Percentiles rank a stretch among this genome's conserved stretches.
phyloP scores from a whole-genome alignment of 345 rosid genomes.

The Populus euphratica region DNA sequence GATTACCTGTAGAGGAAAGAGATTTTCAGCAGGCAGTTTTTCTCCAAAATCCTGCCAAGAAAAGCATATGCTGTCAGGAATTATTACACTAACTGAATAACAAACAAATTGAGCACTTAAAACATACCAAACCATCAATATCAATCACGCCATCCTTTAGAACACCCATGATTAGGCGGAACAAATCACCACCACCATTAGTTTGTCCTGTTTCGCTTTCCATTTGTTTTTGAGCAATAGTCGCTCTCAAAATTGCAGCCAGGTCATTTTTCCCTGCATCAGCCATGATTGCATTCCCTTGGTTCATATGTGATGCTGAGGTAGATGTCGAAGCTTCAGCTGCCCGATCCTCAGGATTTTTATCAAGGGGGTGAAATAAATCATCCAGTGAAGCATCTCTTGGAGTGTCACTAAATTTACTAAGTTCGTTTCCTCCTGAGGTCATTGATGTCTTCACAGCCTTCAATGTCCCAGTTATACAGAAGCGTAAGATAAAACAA shows the following conservation, averaged over 20 bases:
- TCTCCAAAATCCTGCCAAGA: conserved; percentile 74
- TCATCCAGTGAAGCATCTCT: conserved; percentile 97
- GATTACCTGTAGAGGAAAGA: conserved; percentile 83
- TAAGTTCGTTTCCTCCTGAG: conserved; percentile 65
- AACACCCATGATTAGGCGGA: conserved; percentile 82
- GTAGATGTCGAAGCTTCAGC: conserved; percentile 84
- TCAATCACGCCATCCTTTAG: conserved; percentile 88
- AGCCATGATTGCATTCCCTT: conserved; percentile 42
- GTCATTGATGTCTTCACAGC: conserved; percentile 47
- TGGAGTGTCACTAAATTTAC: conserved; percentile 89
- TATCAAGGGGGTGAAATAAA: conserved; percentile 83
- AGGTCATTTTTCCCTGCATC: conserved; percentile 83
- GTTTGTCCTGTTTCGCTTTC: conserved; percentile 71
- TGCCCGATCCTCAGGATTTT: conserved; percentile 43
- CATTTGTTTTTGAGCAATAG: conserved; percentile 92
- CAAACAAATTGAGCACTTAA: conserved; percentile 2
- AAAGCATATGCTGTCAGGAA: not conserved
- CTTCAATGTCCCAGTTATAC: conserved; percentile 37
- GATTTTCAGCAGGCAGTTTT: conserved; percentile 77
- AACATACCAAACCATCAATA: conserved; percentile 89
- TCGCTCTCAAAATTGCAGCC: conserved; percentile 85
- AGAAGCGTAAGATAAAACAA: conserved; percentile 11
- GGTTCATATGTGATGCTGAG: conserved; percentile 56
- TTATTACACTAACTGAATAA: not conserved
- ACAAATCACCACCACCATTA: conserved; percentile 79